Evolutionary conservation across 169 alveolate genomes (phyloP).

Genomic region (Blepharisma undulans): DNA sequence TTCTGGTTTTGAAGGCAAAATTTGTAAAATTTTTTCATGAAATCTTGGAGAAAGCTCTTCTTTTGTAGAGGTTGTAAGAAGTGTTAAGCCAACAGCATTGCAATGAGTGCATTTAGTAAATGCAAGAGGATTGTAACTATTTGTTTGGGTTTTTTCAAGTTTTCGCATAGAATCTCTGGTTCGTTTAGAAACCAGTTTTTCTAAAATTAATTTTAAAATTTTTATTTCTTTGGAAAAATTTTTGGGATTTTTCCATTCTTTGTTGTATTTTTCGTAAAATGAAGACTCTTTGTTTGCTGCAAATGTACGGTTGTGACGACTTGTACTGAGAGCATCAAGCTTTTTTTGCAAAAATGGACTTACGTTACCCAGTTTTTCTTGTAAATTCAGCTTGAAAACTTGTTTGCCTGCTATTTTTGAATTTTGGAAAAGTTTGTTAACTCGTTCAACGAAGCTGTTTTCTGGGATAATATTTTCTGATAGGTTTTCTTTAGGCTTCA

Average conservation of each 20-base stretch:
- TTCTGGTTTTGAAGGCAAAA: conserved; percentile 10
- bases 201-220: background rate
- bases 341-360: background rate
- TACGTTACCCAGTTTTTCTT: background rate
- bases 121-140: background rate
- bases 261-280: background rate
- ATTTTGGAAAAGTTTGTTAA: background rate
- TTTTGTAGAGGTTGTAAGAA: conserved; percentile 1
- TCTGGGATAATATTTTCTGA: background rate
- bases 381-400: background rate
- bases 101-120: background rate
- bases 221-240: background rate
- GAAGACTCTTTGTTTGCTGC: background rate
- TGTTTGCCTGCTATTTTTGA: background rate
- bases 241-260: background rate
- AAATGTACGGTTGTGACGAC: background rate
- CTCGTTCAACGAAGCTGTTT: background rate
- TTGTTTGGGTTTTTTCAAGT: background rate
- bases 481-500: background rate
- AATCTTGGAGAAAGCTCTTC: conserved; percentile 26
- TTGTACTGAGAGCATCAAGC: background rate
- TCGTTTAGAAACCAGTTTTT: background rate
- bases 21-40: background rate
- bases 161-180: background rate
- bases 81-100: background rate